A percentile compares a stretch with the other conserved stretches of the same genome.
Evolutionary conservation across 2,329 filamentous ascomycete species (phyloP).

Genomic region (Aspergillus sp.): DNA sequence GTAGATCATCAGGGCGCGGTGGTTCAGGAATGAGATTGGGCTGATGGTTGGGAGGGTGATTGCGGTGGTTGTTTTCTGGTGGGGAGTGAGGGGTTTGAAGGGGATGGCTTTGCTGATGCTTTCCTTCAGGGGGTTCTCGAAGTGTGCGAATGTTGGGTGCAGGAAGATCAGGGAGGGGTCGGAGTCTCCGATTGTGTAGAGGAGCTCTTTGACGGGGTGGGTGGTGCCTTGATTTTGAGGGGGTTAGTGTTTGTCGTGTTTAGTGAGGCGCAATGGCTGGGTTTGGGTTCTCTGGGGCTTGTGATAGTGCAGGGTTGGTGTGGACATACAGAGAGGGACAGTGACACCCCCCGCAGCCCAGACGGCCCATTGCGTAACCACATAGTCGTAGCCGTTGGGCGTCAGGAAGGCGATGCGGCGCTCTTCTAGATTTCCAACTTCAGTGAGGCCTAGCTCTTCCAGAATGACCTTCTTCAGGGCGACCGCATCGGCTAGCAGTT

Average conservation of each 20-base stretch:
- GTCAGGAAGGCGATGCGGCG: conserved; percentile 42
- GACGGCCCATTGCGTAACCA: conserved; percentile 46
- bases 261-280: too few relatives aligned
- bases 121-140: conserved; percentile 35
- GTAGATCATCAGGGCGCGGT: conserved; percentile 47
- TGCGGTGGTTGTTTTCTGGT: conserved; percentile 24
- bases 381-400: conserved; percentile 47
- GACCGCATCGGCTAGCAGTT: conserved; percentile 44
- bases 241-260: too few relatives aligned
- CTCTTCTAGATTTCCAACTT: conserved; percentile 37
- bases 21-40: conserved; percentile 28
- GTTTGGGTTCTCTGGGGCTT: too few relatives aligned
- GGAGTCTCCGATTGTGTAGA: conserved; percentile 47
- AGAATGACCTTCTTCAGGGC: conserved; percentile 40
- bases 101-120: conserved; percentile 28
- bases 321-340: conserved; percentile 45
- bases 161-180: conserved; percentile 46
- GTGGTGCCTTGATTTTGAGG: conserved; percentile 35
- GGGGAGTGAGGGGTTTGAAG: conserved; percentile 33
- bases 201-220: conserved; percentile 45
- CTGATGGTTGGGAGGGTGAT: conserved; percentile 37
- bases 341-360: conserved; percentile 49
- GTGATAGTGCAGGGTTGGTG: neutral
- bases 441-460: conserved; percentile 29
- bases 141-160: conserved; percentile 42